Evolutionary conservation across 495 filamentous ascomycete genomes (phyloP), one percentile per base, ranked within the genome.

Genomic region (Xylaria bambusicola): DNA sequence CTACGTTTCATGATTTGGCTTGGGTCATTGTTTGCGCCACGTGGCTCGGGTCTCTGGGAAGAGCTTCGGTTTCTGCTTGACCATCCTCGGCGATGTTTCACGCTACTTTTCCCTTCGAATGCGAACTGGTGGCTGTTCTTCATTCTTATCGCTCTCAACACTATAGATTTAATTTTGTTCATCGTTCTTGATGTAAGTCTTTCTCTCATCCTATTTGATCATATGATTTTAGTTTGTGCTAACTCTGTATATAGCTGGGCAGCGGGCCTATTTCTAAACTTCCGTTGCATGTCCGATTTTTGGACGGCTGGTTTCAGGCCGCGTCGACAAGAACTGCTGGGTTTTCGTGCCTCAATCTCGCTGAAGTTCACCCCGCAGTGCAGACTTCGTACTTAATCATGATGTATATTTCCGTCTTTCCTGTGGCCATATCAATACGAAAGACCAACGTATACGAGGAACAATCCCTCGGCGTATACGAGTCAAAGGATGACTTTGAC

Each of bases 321-420:
- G 82, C 86, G 0, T 86, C 88, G 12, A 97, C 93, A 0, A 79
- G 93, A 62, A 97, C 93, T 2, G 92, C 93, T 2, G 93, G 93
- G 1, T 96, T 96, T 65, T 78, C 88, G 6, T 87, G 89, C 46
- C 82, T 96, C 64, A 88, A 88, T 60, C 74, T 98, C 23, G 77
- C 89, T 6, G 71, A 77, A 0, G 79, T 98, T 13, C 93, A 97
- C 65, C 93, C 93, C 0, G 93, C 88, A 1, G 91, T 97, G 12
- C 93, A 98, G 67, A 89, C 94, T 3, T 96, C 92, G 17, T 97
- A 96, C 76, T 73, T 97, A 73, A 86, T 98, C 73, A 98, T 98
- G 93, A 98, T 98, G 93, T 98, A 98, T 71, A 98, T 98, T 61
- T 96, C 93, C 46, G 90, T 96, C 40, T 91, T 96, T 65, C 93